Percentiles rank a stretch among this genome's conserved stretches.
Conservation (phyloP, 2,329 filamentous ascomycete species). For the Mycosphaerella arachidis region DNA sequence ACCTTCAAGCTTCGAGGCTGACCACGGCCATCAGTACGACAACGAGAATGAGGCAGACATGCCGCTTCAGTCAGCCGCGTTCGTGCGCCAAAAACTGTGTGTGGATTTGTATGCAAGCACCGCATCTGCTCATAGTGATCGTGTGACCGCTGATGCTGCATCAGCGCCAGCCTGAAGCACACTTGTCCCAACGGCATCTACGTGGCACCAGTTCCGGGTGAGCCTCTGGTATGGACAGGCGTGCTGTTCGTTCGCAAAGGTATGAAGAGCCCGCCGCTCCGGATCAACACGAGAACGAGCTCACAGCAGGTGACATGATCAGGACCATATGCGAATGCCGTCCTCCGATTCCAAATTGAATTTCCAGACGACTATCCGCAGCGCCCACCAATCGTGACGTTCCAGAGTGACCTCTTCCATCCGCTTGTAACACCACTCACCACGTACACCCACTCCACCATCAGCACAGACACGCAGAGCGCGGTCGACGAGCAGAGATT, state of each 20-base stretch:
- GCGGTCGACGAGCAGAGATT: slow-evolving; percentile 78
- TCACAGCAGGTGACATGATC: slow-evolving; percentile 9
- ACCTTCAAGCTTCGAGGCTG: neutral
- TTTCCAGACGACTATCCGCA: slow-evolving; percentile 78
- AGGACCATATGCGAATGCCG: slow-evolving; percentile 85
- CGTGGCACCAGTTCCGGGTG: slow-evolving; percentile 74
- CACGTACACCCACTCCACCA: slow-evolving; percentile 88
- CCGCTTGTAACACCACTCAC: slow-evolving; percentile 86
- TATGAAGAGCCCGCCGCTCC: slow-evolving; percentile 36
- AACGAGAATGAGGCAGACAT: slow-evolving; percentile 10
- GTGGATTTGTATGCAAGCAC: slow-evolving; percentile 57
- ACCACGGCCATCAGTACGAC: neutral
- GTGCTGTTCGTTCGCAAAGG: slow-evolving; percentile 87
- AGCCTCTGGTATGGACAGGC: slow-evolving; percentile 81
- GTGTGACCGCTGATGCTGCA: slow-evolving; percentile 12
- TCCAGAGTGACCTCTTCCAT: slow-evolving; percentile 91
- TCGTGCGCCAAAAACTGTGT: slow-evolving; percentile 71
- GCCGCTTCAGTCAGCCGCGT: slow-evolving; percentile 26
- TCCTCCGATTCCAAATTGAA: slow-evolving; percentile 84
- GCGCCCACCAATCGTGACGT: slow-evolving; percentile 77
- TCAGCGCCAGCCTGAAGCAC: slow-evolving; percentile 38
- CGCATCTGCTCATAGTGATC: neutral
- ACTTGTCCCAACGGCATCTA: slow-evolving; percentile 83
- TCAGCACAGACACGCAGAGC: slow-evolving; percentile 71
- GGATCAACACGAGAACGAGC: neutral